Evolutionary conservation across 208 protist genomes (phyloP), one percentile per base, ranked within the genome.

Genomic region (Trypanosomatidae sp.): DNA sequence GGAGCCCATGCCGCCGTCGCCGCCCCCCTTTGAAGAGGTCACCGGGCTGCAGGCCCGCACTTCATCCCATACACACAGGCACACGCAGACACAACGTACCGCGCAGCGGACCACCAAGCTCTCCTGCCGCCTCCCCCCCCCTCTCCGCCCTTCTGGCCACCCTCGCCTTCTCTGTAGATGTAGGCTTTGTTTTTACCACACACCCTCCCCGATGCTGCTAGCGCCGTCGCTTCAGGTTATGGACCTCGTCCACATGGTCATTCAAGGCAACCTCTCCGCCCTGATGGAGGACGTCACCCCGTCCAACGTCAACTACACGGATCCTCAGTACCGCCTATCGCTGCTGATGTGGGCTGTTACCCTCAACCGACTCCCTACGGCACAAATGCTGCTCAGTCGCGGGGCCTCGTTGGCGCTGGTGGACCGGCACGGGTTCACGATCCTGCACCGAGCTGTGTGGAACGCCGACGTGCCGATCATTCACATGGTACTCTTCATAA

Each of bases 361-460:
- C 30, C 73, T 91, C 52, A 73, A 82, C 28, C 79, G 83, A 1
- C 80, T 91, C 56, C 77, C 83, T 13, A 87, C 84, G 44, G 71
- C 76, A 7, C 79, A 87, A 50, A 60, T 93, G 15, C 76, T 96
- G 25, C 73, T 96, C 67, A 65, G 66, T 62, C 71, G 73, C 39
- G 89, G 89, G 1, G 91, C 91, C 10, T 90, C 88, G 39, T 47
- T 96, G 46, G 76, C 71, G 22, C 76, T 76, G 56, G 28, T 78
- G 39, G 91, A 96, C 81, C 79, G 81, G 3, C 82, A 86, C 69
- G 80, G 85, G 62, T 96, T 93, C 74, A 88, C 81, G 68, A 79
- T 85, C 12, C 66, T 96, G 60, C 91, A 96, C 73, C 83, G 91
- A 56, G 89, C 89, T 13, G 89, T 91, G 74, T 96, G 91, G 90